phyloP scores from a whole-genome alignment of 768 basidiomycete species.

The Psilocybe azurescens region DNA sequence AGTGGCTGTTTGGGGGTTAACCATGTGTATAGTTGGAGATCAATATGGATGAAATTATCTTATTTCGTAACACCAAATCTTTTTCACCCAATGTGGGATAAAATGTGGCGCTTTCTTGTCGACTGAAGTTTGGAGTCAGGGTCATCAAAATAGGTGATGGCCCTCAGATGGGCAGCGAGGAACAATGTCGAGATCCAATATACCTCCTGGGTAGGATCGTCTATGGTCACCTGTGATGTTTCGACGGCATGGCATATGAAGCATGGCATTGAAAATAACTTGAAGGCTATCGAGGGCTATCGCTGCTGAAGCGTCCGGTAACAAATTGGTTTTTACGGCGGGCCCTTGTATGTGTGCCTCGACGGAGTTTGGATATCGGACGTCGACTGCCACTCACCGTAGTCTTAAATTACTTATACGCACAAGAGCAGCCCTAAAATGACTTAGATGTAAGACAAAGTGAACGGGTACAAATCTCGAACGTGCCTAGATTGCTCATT shows the following conservation, averaged over 20 bases:
- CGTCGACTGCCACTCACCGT: too few species aligned
- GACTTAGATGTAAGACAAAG: too few species aligned
- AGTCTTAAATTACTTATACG: too few species aligned
- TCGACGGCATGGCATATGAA: neutral
- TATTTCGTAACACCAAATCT: slow-evolving; percentile 5
- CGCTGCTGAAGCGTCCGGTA: too few species aligned
- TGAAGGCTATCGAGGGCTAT: too few species aligned
- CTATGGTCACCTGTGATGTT: neutral
- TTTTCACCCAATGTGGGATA: slow-evolving; percentile 10
- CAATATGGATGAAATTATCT: slow-evolving; percentile 3
- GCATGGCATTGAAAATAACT: neutral
- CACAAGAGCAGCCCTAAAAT: too few species aligned
- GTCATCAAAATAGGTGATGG: slow-evolving; percentile 5
- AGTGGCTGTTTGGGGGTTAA: neutral
- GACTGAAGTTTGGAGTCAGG: slow-evolving; percentile 17
- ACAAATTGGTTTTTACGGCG: too few species aligned
- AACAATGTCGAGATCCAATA: slow-evolving; percentile 4
- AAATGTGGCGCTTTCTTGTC: slow-evolving; percentile 22
- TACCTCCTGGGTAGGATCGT: neutral
- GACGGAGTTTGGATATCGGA: too few species aligned
- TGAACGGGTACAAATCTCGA: neutral
- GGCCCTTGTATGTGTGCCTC: too few species aligned
- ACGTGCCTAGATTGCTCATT: slow-evolving; percentile 13
- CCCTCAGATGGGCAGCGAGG: slow-evolving; percentile 6
- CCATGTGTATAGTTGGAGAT: slow-evolving; percentile 8